Conservation (phyloP, 331 rosid genomes). For the Acacia concinna region DNA sequence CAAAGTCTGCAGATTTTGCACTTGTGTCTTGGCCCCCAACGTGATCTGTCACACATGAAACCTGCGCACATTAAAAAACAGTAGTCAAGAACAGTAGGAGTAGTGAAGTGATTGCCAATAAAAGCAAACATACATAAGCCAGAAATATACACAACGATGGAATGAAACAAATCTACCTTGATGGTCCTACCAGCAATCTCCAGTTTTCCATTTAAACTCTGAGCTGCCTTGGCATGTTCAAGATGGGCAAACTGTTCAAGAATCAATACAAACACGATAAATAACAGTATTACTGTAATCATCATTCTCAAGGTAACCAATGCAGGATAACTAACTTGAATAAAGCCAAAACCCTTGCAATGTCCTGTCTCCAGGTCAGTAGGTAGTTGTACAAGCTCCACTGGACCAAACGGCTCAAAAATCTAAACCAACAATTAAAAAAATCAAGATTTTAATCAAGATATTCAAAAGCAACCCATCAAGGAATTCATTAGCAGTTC, state of each 20-base stretch:
- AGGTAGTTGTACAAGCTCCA: conserved; percentile 94
- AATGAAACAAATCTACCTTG: conserved; percentile 53
- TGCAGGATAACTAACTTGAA: conserved; percentile 68
- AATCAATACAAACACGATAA: conserved; percentile 12
- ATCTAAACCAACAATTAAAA: conserved; percentile 50
- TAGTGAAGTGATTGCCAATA: background rate
- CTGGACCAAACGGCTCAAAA: conserved; percentile 98
- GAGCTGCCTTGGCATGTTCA: conserved; percentile 97
- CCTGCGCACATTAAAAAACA: conserved; percentile 47
- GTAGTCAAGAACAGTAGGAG: conserved; percentile 23
- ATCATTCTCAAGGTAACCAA: background rate
- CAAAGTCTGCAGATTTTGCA: conserved; percentile 93
- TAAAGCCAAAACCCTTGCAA: conserved; percentile 99
- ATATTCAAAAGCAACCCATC: background rate
- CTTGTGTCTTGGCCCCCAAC: conserved; percentile 83
- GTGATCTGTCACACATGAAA: conserved; percentile 95
- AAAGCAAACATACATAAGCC: background rate
- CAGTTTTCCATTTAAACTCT: conserved; percentile 91
- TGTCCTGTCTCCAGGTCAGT: conserved; percentile 96
- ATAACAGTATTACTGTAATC: conserved; percentile 8
- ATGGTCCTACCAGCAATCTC: conserved; percentile 95
- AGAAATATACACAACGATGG: background rate
- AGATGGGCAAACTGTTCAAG: conserved; percentile 81
- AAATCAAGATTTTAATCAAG: conserved; percentile 20
- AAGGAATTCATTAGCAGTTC: background rate